Evolutionary conservation across 2,329 filamentous ascomycete genomes (phyloP).

Genomic region (Epicoccum nigrum): DNA sequence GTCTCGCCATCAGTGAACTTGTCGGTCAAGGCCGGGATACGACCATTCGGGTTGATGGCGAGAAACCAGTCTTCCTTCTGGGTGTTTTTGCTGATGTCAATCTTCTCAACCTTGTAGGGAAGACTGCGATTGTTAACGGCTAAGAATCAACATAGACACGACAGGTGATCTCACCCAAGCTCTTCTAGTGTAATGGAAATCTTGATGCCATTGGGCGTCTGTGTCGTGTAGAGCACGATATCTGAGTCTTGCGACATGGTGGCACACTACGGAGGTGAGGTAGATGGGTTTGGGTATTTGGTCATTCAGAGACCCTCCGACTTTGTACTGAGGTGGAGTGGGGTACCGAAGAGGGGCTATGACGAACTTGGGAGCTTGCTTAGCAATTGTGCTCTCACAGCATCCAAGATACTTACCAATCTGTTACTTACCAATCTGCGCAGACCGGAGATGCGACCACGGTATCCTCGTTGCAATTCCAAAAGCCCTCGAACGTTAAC

Average conservation of each 20-base stretch:
- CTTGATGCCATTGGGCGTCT: slow-evolving; percentile 91
- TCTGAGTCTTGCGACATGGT: slow-evolving; percentile 54
- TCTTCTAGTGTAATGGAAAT: slow-evolving; percentile 86
- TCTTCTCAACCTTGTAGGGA: slow-evolving; percentile 75
- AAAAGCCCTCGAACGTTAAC: too few species aligned
- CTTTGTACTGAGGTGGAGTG: slow-evolving; percentile 21
- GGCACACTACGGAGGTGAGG: background rate
- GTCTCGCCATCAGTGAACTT: slow-evolving; percentile 71
- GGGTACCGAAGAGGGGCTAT: slow-evolving; percentile 34
- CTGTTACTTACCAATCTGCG: background rate
- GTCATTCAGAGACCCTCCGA: background rate
- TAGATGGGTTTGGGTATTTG: background rate
- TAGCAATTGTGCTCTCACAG: slow-evolving; percentile 27
- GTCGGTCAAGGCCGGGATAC: slow-evolving; percentile 87
- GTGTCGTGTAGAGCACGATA: slow-evolving; percentile 80
- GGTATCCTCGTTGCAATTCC: background rate
- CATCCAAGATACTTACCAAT: background rate
- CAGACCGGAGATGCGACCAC: background rate
- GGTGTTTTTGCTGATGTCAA: slow-evolving; percentile 75
- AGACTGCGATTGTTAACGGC: slow-evolving; percentile 48
- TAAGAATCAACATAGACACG: background rate
- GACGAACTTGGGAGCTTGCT: slow-evolving; percentile 32
- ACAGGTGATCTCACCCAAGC: slow-evolving; percentile 58
- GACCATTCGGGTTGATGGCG: slow-evolving; percentile 89
- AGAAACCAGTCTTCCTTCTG: slow-evolving; percentile 90